phyloP scores from a whole-genome alignment of 169 alveolate species.

The Cardiosporidium cionae region DNA sequence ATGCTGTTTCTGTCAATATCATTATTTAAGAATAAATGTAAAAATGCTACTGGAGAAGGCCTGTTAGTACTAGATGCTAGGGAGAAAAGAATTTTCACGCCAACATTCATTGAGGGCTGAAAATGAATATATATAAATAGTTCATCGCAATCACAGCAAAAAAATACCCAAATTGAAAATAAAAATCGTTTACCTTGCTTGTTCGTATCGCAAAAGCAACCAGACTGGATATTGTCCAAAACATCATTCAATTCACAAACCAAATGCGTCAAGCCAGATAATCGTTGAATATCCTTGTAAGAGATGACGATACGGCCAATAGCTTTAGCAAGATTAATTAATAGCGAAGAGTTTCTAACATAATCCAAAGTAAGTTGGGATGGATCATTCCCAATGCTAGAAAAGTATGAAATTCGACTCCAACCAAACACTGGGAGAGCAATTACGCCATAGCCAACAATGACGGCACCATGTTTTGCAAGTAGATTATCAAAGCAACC shows the following conservation, averaged over 20 bases:
- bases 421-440: conserved; percentile 77
- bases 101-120: no score
- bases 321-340: conserved; percentile 74
- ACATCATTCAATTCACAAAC: conserved; percentile 57
- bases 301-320: conserved; percentile 70
- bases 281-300: conserved; percentile 65
- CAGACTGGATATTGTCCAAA: conserved; percentile 53
- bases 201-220: conserved; percentile 26
- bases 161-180: no score
- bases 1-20: no score
- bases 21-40: no score
- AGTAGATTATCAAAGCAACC: conserved; percentile 68
- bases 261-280: conserved; percentile 68
- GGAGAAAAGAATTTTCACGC: no score
- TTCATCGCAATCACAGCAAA: no score
- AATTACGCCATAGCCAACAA: conserved; percentile 67
- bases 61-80: no score
- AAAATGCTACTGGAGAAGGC: no score
- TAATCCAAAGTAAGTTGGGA: conserved; percentile 57
- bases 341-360: conserved; percentile 62
- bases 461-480: conserved; percentile 72
- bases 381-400: conserved; percentile 38
- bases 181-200: not conserved
- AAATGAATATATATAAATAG: no score
- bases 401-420: conserved; percentile 40